phyloP scores from a whole-genome alignment of 2,329 filamentous ascomycete species.

The Bipolaris cookei region DNA sequence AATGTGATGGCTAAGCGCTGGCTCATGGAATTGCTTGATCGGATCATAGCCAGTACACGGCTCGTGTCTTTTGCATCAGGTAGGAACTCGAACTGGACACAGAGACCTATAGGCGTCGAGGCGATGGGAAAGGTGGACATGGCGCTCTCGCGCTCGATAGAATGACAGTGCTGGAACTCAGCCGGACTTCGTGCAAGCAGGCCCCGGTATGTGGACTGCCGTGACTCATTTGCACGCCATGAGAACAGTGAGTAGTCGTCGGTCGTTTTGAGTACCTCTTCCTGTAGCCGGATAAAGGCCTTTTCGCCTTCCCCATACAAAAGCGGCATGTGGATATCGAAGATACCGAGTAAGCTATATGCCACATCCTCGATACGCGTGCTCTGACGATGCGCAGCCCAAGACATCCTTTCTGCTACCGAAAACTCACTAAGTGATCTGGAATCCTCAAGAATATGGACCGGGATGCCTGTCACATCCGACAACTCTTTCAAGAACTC shows the following conservation, averaged over 20 bases:
- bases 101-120: slow-evolving; percentile 30
- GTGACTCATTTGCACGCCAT: slow-evolving; percentile 25
- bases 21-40: slow-evolving; percentile 29
- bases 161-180: slow-evolving; percentile 30
- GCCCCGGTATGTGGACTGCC: slow-evolving; percentile 32
- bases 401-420: slow-evolving; percentile 38
- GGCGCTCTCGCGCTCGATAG: slow-evolving; percentile 30
- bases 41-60: slow-evolving; percentile 27
- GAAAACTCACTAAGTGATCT: slow-evolving; percentile 26
- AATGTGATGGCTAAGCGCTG: slow-evolving; percentile 33
- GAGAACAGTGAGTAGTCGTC: slow-evolving; percentile 40
- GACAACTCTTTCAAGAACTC: slow-evolving; percentile 33
- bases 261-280: slow-evolving; percentile 37
- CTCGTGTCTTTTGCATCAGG: slow-evolving; percentile 23
- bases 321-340: slow-evolving; percentile 42
- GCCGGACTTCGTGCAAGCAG: slow-evolving; percentile 31
- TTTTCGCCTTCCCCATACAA: slow-evolving; percentile 40
- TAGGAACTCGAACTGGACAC: slow-evolving; percentile 34
- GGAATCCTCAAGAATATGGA: slow-evolving; percentile 29
- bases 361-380: slow-evolving; percentile 38
- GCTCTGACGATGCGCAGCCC: slow-evolving; percentile 36
- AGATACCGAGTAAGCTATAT: slow-evolving; percentile 42
- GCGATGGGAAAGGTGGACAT: slow-evolving; percentile 27
- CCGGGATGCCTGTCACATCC: slow-evolving; percentile 34
- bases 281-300: slow-evolving; percentile 36